Evolutionary conservation across 805 yeast genomes (phyloP).

Genomic region (Wickerhamiella hasegawae): DNA sequence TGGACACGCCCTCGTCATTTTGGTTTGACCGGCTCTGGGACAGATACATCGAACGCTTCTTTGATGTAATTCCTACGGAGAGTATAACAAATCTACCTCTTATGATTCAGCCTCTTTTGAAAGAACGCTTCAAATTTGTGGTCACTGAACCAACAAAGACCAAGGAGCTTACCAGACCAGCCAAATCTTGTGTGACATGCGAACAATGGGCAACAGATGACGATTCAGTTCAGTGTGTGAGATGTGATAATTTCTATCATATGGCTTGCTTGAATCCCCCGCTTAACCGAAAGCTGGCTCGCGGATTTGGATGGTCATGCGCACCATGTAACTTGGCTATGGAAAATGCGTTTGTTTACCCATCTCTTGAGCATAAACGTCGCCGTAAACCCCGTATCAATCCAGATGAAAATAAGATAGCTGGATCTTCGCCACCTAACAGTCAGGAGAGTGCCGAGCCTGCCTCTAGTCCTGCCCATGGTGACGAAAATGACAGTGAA

Average conservation of each 20-base stretch:
- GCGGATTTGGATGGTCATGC: conserved; percentile 88
- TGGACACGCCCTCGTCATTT: conserved; percentile 49
- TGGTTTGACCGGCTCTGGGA: conserved; percentile 80
- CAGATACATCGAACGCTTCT: conserved; percentile 67
- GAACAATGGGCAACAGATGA: conserved; percentile 67
- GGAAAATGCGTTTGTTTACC: conserved; percentile 19
- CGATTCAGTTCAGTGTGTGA: conserved; percentile 69
- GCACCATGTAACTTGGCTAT: conserved; percentile 53
- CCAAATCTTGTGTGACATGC: conserved; percentile 59
- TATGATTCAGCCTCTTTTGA: conserved; percentile 43
- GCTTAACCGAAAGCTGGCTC: conserved; percentile 53
- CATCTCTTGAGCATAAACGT: background rate
- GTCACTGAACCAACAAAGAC: conserved; percentile 58
- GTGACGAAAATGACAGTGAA: background rate
- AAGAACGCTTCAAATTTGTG: conserved; percentile 53
- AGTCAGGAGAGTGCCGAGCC: too few relatives aligned
- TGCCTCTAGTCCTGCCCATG: too few relatives aligned
- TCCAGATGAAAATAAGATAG: too few relatives aligned
- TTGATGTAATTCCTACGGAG: conserved; percentile 56
- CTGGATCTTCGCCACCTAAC: background rate
- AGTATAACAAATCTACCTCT: conserved; percentile 39
- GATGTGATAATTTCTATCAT: conserved; percentile 56
- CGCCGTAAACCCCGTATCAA: background rate
- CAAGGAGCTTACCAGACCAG: conserved; percentile 44
- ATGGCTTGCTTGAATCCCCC: conserved; percentile 82